Evolutionary conservation across 495 filamentous ascomycete genomes (phyloP), one percentile per base, ranked within the genome.

Genomic region (Penicillium antarcticum): DNA sequence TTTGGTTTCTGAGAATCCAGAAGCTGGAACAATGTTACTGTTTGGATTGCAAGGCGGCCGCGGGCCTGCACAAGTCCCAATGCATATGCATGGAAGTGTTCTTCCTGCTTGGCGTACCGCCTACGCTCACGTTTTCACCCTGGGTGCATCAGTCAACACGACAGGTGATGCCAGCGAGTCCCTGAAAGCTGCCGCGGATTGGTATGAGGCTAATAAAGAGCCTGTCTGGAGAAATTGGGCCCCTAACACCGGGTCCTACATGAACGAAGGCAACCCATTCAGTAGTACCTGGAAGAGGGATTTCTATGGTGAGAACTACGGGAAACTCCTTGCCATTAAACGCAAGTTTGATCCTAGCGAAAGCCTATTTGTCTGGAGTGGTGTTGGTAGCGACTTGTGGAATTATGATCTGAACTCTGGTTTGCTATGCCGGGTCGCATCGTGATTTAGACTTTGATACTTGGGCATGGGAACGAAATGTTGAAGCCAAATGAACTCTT

Each of bases 281-380:
- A 79, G 81, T 56, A 76, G 74, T 2, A 62, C 81, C 18, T 87
- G 78, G 66, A 80, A 83, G 33, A 63, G 74, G 42, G 77, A 76
- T 2, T 87, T 84, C 62, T 88, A 76, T 48, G 84, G 82, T 0
- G 42, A 23, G 5, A 66, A 80, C 13, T 86, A 84, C 58, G 64
- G 58, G 2, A 55, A 65, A 16, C 60, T 84, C 32, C 47, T 74
- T 9, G 40, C 55, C 18, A 61, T 82, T 21, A 82, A 84, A 66
- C 53, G 61, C 17, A 68, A 74, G 55, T 75, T 71, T 51, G 82
- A 84, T 63, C 81, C 82, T 2, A 70, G 56, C 32, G 73, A 46
- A 16, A 60, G 73, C 7, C 7, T 82, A 36, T 79, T 80, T 47
- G 45, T 56, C 0, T 49, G 32, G 17, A 55, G 48, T 36, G 57